A percentile compares a stretch with the other conserved stretches of the same genome.
Evolutionary conservation across 331 rosid genomes (phyloP).

Genomic region (Pyrus hybrid): DNA sequence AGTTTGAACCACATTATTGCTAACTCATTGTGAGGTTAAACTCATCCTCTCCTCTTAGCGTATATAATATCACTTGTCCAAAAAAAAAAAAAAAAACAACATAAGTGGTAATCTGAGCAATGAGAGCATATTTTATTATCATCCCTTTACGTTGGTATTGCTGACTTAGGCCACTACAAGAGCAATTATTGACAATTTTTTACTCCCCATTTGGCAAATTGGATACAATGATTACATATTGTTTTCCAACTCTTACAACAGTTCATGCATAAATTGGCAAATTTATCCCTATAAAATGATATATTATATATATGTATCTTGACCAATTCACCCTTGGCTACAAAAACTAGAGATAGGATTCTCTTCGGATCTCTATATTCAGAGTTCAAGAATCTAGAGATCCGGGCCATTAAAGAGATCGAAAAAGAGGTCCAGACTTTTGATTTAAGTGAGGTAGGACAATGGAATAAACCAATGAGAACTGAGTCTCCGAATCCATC

Average conservation of each 20-base stretch:
- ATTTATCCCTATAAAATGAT: background rate
- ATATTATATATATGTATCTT: background rate
- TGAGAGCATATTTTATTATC: background rate
- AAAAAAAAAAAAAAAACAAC: background rate
- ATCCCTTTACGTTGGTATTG: background rate
- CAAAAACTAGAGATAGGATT: too few relatives aligned
- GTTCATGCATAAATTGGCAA: background rate
- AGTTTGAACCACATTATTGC: too few relatives aligned
- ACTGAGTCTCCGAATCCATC: accelerated
- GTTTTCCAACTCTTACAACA: background rate
- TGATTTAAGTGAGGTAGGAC: too few relatives aligned
- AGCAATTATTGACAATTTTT: background rate
- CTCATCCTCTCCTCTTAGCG: accelerated
- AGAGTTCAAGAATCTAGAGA: too few relatives aligned
- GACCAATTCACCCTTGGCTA: background rate
- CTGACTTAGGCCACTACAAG: background rate
- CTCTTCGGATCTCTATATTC: too few relatives aligned
- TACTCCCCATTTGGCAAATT: background rate
- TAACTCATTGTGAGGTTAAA: too few relatives aligned
- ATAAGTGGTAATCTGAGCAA: background rate
- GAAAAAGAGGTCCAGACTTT: too few relatives aligned
- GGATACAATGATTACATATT: background rate
- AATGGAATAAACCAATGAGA: too few relatives aligned
- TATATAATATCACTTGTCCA: too few relatives aligned
- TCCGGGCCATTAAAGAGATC: too few relatives aligned